A percentile compares a stretch with the other conserved stretches of the same genome.
Evolutionary conservation across 129 eudicot species (phyloP).

Genomic region (Glebionis coronaria): DNA sequence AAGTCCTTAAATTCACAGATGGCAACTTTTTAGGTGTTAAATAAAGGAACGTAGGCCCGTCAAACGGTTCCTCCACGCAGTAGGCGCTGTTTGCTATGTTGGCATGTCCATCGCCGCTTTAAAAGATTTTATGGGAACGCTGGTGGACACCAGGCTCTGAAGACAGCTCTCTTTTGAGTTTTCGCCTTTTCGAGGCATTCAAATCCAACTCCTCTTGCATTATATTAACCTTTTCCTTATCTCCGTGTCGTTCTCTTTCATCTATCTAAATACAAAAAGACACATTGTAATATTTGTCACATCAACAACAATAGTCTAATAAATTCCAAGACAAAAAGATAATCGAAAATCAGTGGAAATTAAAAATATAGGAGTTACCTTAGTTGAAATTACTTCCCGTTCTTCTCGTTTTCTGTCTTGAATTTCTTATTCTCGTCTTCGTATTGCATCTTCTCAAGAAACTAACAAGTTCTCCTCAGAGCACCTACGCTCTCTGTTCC

Average conservation of each 20-base stretch:
- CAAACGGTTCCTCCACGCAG: too few species aligned
- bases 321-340: not conserved
- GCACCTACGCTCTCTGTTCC: conserved; percentile 86
- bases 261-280: conserved; percentile 47
- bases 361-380: conserved; percentile 42
- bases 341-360: not conserved
- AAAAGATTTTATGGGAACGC: too few species aligned
- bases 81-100: too few species aligned
- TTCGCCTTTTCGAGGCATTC: conserved; percentile 75
- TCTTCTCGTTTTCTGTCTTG: conserved; percentile 95
- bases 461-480: conserved; percentile 70
- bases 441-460: conserved; percentile 72
- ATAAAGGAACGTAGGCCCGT: too few species aligned
- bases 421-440: conserved; percentile 88
- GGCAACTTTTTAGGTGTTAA: too few species aligned
- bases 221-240: conserved; percentile 56
- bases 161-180: conserved; percentile 80
- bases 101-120: too few species aligned
- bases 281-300: too few species aligned
- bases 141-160: conserved; percentile 38
- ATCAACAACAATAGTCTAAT: too few species aligned
- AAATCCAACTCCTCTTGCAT: conserved; percentile 75
- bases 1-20: too few species aligned
- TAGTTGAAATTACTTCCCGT: conserved; percentile 52
- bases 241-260: conserved; percentile 67